Evolutionary conservation across 768 basidiomycete genomes (phyloP).

Genomic region (Cystobasidium ongulense): DNA sequence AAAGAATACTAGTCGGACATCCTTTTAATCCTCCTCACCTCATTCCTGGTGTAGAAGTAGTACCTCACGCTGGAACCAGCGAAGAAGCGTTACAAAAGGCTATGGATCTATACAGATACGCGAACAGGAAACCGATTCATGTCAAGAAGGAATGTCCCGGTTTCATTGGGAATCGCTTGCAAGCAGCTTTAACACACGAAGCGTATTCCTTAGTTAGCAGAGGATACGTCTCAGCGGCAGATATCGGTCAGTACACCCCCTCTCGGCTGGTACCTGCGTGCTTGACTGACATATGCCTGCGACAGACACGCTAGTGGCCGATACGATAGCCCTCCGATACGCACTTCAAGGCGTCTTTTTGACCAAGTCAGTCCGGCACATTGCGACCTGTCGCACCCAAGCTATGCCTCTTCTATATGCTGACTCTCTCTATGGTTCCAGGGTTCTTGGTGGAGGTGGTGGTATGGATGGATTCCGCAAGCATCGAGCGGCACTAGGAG

Average conservation of each 20-base stretch:
- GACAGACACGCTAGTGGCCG: not conserved
- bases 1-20: slow-evolving; percentile 5
- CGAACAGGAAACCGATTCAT: slow-evolving; percentile 5
- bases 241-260: not conserved
- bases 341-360: slow-evolving; percentile 3
- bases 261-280: not conserved
- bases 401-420: not conserved
- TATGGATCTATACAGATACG: not conserved
- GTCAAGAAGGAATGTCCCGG: slow-evolving; percentile 6
- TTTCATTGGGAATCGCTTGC: slow-evolving; percentile 5
- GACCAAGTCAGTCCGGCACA: not conserved
- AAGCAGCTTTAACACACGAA: slow-evolving; percentile 5
- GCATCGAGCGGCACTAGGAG: not conserved
- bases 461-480: not conserved
- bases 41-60: not conserved
- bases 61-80: not conserved
- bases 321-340: slow-evolving; percentile 9
- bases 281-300: not conserved
- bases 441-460: slow-evolving; percentile 13
- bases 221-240: not conserved
- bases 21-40: slow-evolving; percentile 19
- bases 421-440: not conserved
- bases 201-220: slow-evolving; percentile 11
- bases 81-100: not conserved
- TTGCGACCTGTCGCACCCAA: not conserved